phyloP scores from a whole-genome alignment of 106 monocot species.

The Gastrodia elata region DNA sequence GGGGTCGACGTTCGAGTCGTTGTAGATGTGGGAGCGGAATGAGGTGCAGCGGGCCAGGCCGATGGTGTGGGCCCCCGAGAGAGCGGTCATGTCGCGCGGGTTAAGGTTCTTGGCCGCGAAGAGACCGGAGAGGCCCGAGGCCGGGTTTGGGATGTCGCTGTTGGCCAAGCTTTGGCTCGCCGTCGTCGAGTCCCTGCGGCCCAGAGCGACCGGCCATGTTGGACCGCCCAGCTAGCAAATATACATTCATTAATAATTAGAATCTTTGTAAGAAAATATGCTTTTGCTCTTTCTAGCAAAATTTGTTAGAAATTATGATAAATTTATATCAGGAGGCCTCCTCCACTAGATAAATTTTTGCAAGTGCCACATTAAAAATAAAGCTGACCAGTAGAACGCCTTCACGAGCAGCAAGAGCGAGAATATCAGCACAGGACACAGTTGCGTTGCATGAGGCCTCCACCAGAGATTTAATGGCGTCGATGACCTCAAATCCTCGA shows the following conservation, averaged over 20 bases:
- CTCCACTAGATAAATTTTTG: slow-evolving; percentile 4
- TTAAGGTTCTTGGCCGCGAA: slow-evolving; percentile 39
- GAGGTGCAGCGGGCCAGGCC: slow-evolving; percentile 34
- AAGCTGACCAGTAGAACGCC: not conserved
- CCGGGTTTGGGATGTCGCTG: slow-evolving; percentile 48
- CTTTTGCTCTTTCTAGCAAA: too few species aligned
- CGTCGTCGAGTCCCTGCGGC: slow-evolving; percentile 59
- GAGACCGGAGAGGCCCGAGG: slow-evolving; percentile 23
- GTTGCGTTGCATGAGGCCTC: not conserved
- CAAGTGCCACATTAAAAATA: too few species aligned
- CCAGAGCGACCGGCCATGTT: slow-evolving; percentile 17
- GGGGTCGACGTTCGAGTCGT: slow-evolving; percentile 38
- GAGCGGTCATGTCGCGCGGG: slow-evolving; percentile 35
- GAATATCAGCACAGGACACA: not conserved
- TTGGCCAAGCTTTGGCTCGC: slow-evolving; percentile 41
- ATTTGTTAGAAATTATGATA: too few species aligned
- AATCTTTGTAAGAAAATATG: too few species aligned
- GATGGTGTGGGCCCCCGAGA: slow-evolving; percentile 56
- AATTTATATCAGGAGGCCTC: too few species aligned
- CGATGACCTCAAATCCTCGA: slow-evolving; percentile 1
- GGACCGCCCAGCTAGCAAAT: slow-evolving; percentile 7
- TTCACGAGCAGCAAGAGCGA: not conserved
- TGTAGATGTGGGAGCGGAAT: slow-evolving; percentile 43
- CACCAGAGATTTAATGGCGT: not conserved
- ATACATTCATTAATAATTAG: not conserved